phyloP scores from a whole-genome alignment of 1,139 yeast species.

The Zygosaccharomyces sapae region DNA sequence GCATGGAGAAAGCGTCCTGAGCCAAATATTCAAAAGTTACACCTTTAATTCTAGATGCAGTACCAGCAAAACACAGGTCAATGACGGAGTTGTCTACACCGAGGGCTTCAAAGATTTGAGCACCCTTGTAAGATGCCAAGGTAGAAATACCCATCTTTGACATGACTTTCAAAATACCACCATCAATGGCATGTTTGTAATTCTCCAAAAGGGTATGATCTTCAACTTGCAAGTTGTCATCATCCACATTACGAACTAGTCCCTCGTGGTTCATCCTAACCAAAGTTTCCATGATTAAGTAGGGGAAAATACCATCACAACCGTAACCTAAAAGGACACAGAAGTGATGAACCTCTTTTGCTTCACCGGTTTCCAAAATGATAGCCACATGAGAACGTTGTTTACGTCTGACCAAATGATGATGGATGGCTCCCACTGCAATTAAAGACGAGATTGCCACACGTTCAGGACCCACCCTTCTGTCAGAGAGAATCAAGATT shows the following conservation, averaged over 20 bases:
- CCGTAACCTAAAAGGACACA: constrained; percentile 95
- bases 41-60: constrained; percentile 96
- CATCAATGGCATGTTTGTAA: constrained; percentile 78
- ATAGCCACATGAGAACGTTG: constrained; percentile 94
- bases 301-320: constrained; percentile 94
- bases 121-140: constrained; percentile 95
- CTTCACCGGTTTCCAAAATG: constrained; percentile 90
- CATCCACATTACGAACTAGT: constrained; percentile 53
- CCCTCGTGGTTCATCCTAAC: constrained; percentile 80
- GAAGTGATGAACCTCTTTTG: constrained; percentile 94
- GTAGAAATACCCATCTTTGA: constrained; percentile 99
- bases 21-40: constrained; percentile 93
- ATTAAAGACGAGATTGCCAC: constrained; percentile 84
- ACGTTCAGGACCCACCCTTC: constrained; percentile 53
- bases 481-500: constrained; percentile 73
- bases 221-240: constrained; percentile 41
- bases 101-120: constrained; percentile 94
- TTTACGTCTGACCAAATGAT: constrained; percentile 90
- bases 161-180: constrained; percentile 95
- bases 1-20: constrained; percentile 91
- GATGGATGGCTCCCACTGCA: constrained; percentile 97
- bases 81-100: constrained; percentile 95
- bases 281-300: constrained; percentile 85
- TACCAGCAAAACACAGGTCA: constrained; percentile 94
- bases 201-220: constrained; percentile 63